Evolutionary conservation across 139 green algal species (phyloP).

Genomic region (Parachlorella kessleri): DNA sequence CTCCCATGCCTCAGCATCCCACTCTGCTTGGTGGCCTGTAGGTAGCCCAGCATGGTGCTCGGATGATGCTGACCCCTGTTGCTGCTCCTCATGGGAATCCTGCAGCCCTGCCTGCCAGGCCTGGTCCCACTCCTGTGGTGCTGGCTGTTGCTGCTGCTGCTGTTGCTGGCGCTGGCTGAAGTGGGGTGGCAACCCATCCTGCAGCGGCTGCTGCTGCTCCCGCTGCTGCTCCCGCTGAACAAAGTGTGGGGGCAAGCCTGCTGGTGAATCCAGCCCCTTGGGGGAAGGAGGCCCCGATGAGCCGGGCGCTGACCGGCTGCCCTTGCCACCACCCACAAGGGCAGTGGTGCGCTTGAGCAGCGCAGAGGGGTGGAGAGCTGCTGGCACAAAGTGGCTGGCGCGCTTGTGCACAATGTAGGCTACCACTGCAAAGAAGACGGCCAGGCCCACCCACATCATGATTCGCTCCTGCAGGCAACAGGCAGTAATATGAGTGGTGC

Average conservation of each 20-base stretch:
- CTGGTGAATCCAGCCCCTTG: neutral
- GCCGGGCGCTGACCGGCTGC: neutral
- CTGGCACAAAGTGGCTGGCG: slow-evolving; percentile 56
- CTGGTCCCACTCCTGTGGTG: slow-evolving; percentile 3
- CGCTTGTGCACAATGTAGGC: slow-evolving; percentile 69
- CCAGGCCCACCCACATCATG: slow-evolving; percentile 61
- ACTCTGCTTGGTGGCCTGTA: neutral
- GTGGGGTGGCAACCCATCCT: neutral
- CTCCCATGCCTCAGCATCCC: neutral
- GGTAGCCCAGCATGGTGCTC: neutral
- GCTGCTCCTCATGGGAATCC: slow-evolving; percentile 19
- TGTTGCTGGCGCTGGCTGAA: slow-evolving; percentile 7
- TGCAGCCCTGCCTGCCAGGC: neutral
- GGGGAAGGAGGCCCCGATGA: neutral
- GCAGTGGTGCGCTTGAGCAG: slow-evolving; percentile 8
- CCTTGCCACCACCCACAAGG: too few species aligned
- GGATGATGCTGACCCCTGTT: neutral
- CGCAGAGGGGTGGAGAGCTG: slow-evolving; percentile 24
- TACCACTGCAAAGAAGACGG: slow-evolving; percentile 62
- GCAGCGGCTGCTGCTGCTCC: slow-evolving; percentile 4
- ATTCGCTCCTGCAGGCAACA: slow-evolving; percentile 39
- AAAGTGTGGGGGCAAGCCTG: neutral
- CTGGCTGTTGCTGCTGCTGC: slow-evolving; percentile 10
- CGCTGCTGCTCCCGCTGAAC: neutral
- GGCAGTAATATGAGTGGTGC: too few species aligned